Evolutionary conservation across 805 yeast species (phyloP).

Genomic region (Candida ipomoeae): DNA sequence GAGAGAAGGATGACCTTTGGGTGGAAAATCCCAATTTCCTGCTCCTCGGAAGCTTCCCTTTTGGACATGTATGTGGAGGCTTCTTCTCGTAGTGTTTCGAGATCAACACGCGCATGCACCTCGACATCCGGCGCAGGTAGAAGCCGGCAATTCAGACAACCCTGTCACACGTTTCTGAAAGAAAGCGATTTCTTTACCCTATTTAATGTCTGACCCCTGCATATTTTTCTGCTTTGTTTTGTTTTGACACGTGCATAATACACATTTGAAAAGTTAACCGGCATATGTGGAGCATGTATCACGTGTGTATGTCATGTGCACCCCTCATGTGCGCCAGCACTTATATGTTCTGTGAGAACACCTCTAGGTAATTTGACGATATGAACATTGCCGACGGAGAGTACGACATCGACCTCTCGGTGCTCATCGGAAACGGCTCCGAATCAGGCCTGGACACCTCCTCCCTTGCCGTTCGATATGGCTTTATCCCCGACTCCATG

Average conservation of each 20-base stretch:
- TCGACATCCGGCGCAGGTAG: neutral
- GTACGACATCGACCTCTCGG: slow-evolving; percentile 37
- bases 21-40: slow-evolving; percentile 22
- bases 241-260: neutral
- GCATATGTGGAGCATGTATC: neutral
- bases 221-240: neutral
- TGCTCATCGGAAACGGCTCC: slow-evolving; percentile 11
- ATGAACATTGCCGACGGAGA: slow-evolving; percentile 42
- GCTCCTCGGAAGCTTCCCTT: neutral
- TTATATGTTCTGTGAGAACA: slow-evolving; percentile 1
- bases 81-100: neutral
- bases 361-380: neutral
- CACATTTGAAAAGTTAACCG: too few relatives aligned
- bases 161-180: too few relatives aligned
- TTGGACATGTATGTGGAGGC: neutral
- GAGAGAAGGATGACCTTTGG: slow-evolving; percentile 39
- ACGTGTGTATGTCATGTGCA: neutral
- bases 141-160: neutral
- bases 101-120: slow-evolving; percentile 1
- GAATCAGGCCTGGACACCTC: neutral
- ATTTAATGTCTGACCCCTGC: neutral
- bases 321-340: neutral
- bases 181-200: neutral
- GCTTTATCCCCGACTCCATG: slow-evolving; percentile 39
- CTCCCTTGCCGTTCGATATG: slow-evolving; percentile 30